Percentiles rank a stretch among this genome's conserved stretches.
Conservation (phyloP, 768 basidiomycete genomes). For the Mycena filopes region DNA sequence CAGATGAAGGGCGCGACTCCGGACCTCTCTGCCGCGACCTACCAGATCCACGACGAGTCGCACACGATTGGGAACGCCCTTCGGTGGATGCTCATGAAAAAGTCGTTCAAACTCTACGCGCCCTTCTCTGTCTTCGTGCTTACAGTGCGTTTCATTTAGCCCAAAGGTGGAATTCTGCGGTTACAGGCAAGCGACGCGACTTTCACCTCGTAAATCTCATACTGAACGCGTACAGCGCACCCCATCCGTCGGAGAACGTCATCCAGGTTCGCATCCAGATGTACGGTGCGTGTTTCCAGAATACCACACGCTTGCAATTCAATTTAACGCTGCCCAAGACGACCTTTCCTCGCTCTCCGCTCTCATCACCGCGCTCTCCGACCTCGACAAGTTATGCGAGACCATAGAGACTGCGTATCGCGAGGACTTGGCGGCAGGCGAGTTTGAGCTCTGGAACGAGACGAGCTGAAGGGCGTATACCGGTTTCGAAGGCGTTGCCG, state of each 20-base stretch:
- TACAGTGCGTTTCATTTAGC: constrained; percentile 55
- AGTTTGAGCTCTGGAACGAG: constrained; percentile 78
- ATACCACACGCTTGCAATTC: no score
- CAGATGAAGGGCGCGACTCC: constrained; percentile 87
- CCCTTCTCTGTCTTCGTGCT: constrained; percentile 5
- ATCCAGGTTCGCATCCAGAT: constrained; percentile 99
- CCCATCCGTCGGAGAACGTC: constrained; percentile 96
- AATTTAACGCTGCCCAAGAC: constrained; percentile 51
- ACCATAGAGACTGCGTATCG: constrained; percentile 78
- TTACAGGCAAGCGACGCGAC: constrained; percentile 76
- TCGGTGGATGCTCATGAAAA: constrained; percentile 99
- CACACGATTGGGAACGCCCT: constrained; percentile 97
- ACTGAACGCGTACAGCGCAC: constrained; percentile 62
- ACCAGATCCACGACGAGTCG: constrained; percentile 91
- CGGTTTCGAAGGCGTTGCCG: no score
- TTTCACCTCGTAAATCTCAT: not conserved
- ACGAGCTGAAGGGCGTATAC: constrained; percentile 60
- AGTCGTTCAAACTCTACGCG: constrained; percentile 61
- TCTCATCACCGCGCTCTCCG: constrained; percentile 76
- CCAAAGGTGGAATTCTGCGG: constrained; percentile 99
- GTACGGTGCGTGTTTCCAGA: constrained; percentile 90
- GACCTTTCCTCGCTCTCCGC: constrained; percentile 87
- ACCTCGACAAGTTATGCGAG: constrained; percentile 82
- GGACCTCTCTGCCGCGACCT: constrained; percentile 90
- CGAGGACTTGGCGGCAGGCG: constrained; percentile 61